Percentiles rank a stretch among this genome's conserved stretches.
phyloP scores from a whole-genome alignment of 2,329 filamentous ascomycete genomes.

The Fusarium sp. region DNA sequence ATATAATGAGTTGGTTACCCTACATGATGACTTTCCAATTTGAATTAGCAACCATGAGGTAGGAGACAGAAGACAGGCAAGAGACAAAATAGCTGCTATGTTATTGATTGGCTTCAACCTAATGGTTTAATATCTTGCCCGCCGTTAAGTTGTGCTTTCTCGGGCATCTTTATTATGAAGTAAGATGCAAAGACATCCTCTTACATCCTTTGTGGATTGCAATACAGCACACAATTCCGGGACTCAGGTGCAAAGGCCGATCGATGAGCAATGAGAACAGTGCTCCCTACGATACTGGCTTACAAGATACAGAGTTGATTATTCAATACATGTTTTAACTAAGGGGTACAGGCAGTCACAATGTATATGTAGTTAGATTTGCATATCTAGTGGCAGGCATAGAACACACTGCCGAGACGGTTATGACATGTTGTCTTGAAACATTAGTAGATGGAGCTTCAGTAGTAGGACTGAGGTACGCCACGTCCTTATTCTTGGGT shows the following conservation, averaged over 20 bases:
- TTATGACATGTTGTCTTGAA: not conserved
- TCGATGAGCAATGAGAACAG: not conserved
- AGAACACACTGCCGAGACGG: not conserved
- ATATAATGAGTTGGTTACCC: not conserved
- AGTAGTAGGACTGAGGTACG: not conserved
- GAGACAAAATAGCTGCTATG: not conserved
- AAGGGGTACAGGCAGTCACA: not conserved
- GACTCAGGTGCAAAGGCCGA: not conserved
- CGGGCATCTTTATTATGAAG: too few relatives aligned
- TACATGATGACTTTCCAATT: not conserved
- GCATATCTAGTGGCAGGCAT: not conserved
- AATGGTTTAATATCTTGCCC: not conserved
- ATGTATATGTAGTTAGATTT: not conserved
- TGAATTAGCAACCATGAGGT: not conserved
- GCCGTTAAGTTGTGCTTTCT: not conserved
- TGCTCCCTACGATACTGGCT: too few relatives aligned
- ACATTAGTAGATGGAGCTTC: not conserved
- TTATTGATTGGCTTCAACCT: not conserved
- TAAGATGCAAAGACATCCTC: not conserved
- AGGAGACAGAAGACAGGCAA: not conserved
- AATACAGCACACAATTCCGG: not conserved
- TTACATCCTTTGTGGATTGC: not conserved
- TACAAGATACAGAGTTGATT: not conserved
- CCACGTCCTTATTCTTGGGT: slow-evolving; percentile 7
- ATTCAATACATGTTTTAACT: not conserved